A percentile compares a stretch with the other conserved stretches of the same genome.
Conservation (phyloP, 495 filamentous ascomycete species). For the Friedmanniomyces simplex region DNA sequence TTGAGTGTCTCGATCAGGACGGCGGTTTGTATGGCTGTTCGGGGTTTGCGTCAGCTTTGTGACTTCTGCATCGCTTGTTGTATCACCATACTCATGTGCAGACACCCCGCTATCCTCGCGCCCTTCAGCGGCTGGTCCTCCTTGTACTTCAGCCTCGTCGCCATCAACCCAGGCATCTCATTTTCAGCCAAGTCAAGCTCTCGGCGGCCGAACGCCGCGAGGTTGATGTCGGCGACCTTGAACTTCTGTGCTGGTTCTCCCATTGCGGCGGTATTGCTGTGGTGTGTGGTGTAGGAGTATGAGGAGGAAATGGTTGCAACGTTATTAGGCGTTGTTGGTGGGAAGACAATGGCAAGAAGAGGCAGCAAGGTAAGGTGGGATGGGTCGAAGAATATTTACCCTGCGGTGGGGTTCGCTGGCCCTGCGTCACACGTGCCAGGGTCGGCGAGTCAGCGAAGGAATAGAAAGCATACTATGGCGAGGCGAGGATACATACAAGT, state of each 20-base stretch:
- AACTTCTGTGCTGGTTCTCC: slow-evolving; percentile 82
- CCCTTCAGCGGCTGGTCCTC: slow-evolving; percentile 86
- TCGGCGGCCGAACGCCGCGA: slow-evolving; percentile 96
- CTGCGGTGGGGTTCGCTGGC: too few relatives aligned
- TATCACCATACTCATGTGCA: slow-evolving; percentile 78
- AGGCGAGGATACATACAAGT: too few relatives aligned
- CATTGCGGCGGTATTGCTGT: slow-evolving; percentile 29
- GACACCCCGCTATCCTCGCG: slow-evolving; percentile 82
- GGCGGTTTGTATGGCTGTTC: slow-evolving; percentile 89
- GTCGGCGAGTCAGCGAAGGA: too few relatives aligned
- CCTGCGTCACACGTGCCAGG: too few relatives aligned
- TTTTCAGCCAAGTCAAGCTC: slow-evolving; percentile 98
- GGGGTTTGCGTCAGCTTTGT: neutral
- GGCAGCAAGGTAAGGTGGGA: neutral
- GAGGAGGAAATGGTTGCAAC: too few relatives aligned
- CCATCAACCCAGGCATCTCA: slow-evolving; percentile 97
- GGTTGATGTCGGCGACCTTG: slow-evolving; percentile 96
- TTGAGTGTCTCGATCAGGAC: slow-evolving; percentile 96
- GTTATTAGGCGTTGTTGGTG: too few relatives aligned
- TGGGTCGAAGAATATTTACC: too few relatives aligned
- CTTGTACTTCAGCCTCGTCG: slow-evolving; percentile 83
- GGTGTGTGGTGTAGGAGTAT: neutral
- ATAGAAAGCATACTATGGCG: too few relatives aligned
- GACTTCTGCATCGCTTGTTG: neutral
- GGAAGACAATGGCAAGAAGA: neutral